phyloP scores from a whole-genome alignment of 1,284 basidiomycete species.

The Apiotrichum sp. region DNA sequence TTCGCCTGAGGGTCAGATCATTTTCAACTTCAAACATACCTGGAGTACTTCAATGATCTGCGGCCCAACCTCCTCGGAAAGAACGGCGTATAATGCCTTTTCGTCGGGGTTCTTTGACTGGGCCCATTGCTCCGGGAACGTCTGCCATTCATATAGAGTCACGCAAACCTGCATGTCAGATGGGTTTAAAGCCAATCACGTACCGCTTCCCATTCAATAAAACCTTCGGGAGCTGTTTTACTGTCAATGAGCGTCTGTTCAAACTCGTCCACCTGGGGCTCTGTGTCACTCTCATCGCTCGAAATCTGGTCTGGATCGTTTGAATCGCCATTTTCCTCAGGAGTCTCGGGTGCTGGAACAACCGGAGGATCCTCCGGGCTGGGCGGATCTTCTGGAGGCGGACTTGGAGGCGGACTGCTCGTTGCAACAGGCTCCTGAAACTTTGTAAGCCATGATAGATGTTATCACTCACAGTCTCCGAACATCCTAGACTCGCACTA shows the following conservation, averaged over 20 bases:
- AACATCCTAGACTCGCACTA: constrained; percentile 1
- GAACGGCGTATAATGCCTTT: constrained; percentile 47
- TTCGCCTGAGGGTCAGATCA: constrained; percentile 20
- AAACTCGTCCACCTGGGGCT: constrained; percentile 29
- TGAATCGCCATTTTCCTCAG: background rate
- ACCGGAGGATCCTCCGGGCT: no score
- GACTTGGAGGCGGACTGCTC: no score
- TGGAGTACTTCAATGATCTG: constrained; percentile 47
- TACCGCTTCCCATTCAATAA: constrained; percentile 50
- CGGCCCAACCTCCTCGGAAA: constrained; percentile 48
- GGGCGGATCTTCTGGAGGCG: no score
- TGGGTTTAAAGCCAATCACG: constrained; percentile 11
- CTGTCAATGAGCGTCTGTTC: constrained; percentile 38
- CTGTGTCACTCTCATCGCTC: constrained; percentile 12
- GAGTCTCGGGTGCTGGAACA: no score
- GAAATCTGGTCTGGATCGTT: background rate
- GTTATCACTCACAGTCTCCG: no score
- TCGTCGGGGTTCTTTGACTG: constrained; percentile 51
- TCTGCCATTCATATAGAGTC: constrained; percentile 50
- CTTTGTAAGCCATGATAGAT: no score
- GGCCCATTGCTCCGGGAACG: constrained; percentile 49
- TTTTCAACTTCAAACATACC: constrained; percentile 21
- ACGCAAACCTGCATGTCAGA: constrained; percentile 46
- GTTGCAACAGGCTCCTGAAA: no score
- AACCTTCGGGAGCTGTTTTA: constrained; percentile 33